Base-by-base conservation (phyloP, 352 stramenopile genomes). In the Pythium myriotylum region DNA sequence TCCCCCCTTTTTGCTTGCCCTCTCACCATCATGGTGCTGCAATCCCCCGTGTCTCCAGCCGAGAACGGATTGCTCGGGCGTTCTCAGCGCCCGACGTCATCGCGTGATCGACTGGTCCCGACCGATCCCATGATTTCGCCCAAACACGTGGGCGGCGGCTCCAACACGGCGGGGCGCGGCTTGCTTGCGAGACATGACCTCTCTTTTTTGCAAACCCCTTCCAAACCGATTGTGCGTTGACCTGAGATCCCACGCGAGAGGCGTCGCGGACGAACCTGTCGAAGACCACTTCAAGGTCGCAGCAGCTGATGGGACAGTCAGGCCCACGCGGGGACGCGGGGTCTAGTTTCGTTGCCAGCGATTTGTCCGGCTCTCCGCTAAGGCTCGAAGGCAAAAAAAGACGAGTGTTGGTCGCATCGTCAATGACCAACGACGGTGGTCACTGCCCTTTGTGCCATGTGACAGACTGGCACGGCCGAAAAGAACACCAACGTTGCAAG, bases 21-120 rank as follows among this genome's bases (percentile, higher is more conserved):
- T 61, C 17, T 61, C 54, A 61, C 54, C 43, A 61, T 61, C 54
- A 61, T n/a, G 27, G 46, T 61, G 54, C 16, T 20, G 45, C 19
- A 33, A 9, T 37, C 41, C 33, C 19, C 54, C 54, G 54, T 61
- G 54, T 61, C 53, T 60, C 53, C 27, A 23, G 17, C 10, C 45
- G 33, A n/a, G 40, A n/a, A 32, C 22, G 8, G 40, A 51, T 52
- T 60, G 53, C 53, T 50, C 35, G 17, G n/a, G 19, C 4, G 49
- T 26, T 45, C 20, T 17, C 32, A 14, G 41, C 20, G 24, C 37
- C 8, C 54, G 29, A 54, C 54, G 42, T 54, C 54, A 61, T 47
- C 41, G 42, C 54, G 24, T 50, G 19, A 49, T 48, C n/a, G 52
- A 59, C 37, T 59, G 39, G 39, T 26, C 37, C 52, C 8, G 26